phyloP scores from a whole-genome alignment of 148 eudicot species.

The Vaccinium corymbosum region DNA sequence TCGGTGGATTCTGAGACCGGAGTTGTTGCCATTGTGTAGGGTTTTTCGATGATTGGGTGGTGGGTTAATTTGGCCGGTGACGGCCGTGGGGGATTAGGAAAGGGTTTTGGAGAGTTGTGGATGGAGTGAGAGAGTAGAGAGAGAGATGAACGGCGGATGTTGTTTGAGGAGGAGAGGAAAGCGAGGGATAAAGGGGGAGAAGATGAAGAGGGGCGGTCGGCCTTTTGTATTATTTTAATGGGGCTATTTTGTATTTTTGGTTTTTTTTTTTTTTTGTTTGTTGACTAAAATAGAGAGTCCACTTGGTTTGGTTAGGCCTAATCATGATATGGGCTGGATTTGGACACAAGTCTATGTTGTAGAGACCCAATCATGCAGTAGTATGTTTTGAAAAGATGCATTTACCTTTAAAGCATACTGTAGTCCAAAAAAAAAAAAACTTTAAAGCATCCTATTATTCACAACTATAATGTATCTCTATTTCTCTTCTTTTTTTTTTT shows the following conservation, averaged over 20 bases:
- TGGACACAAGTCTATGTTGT: not conserved
- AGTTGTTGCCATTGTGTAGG: conserved; percentile 22
- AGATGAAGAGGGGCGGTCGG: not conserved
- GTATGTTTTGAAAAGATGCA: no score
- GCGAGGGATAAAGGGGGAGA: not conserved
- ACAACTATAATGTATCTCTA: no score
- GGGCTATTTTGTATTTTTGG: not conserved
- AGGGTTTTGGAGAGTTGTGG: conserved; percentile 2
- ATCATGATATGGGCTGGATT: not conserved
- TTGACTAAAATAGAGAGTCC: not conserved
- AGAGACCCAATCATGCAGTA: no score
- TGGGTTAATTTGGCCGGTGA: conserved; percentile 8
- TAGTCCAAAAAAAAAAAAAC: no score
- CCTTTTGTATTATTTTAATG: not conserved
- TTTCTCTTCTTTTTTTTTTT: no score
- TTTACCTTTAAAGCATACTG: no score
- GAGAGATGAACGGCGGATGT: not conserved
- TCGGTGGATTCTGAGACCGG: conserved; percentile 32
- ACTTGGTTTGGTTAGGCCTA: not conserved
- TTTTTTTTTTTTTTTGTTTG: not conserved
- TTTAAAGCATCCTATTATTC: no score
- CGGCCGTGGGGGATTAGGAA: conserved; percentile 10
- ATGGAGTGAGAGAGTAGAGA: not conserved
- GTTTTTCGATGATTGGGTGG: not conserved
- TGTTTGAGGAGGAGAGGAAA: not conserved